Percentiles rank a stretch among this genome's conserved stretches.
Conservation (phyloP, 495 filamentous ascomycete species). For the Xylaria grammica region DNA sequence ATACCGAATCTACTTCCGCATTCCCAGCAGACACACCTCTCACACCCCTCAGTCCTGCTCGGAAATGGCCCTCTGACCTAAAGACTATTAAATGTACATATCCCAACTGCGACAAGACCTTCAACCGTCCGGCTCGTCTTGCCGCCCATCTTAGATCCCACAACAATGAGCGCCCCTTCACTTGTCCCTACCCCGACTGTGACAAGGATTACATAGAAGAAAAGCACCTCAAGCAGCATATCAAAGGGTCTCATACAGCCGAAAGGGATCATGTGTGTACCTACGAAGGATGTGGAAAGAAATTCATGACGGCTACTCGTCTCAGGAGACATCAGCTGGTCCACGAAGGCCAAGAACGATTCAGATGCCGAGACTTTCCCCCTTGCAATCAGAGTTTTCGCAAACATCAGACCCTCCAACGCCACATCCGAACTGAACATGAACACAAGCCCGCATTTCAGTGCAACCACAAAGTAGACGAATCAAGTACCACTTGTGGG, state of each 20-base stretch:
- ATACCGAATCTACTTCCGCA: slow-evolving; percentile 34
- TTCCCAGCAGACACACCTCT: slow-evolving; percentile 54
- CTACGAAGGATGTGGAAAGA: slow-evolving; percentile 74
- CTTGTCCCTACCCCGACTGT: slow-evolving; percentile 71
- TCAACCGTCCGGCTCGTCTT: slow-evolving; percentile 83
- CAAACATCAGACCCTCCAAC: slow-evolving; percentile 84
- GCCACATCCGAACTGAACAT: slow-evolving; percentile 78
- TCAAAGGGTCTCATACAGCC: slow-evolving; percentile 78
- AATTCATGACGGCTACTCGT: slow-evolving; percentile 76
- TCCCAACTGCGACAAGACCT: slow-evolving; percentile 76
- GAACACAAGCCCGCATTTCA: slow-evolving; percentile 68
- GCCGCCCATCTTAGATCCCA: slow-evolving; percentile 80
- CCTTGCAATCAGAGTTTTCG: slow-evolving; percentile 81
- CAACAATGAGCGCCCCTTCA: slow-evolving; percentile 75
- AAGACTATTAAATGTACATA: slow-evolving; percentile 76
- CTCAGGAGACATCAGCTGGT: slow-evolving; percentile 69
- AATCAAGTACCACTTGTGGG: slow-evolving; percentile 63
- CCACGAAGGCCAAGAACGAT: slow-evolving; percentile 71
- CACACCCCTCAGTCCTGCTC: slow-evolving; percentile 60
- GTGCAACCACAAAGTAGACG: slow-evolving; percentile 64
- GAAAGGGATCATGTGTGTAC: slow-evolving; percentile 74
- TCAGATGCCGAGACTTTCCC: slow-evolving; percentile 72
- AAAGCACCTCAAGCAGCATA: slow-evolving; percentile 81
- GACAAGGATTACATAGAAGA: slow-evolving; percentile 80
- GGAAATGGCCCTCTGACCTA: slow-evolving; percentile 68